A percentile compares a stretch with the other conserved stretches of the same genome.
Evolutionary conservation across 148 eudicot species (phyloP).

Genomic region (Chenopodium album): DNA sequence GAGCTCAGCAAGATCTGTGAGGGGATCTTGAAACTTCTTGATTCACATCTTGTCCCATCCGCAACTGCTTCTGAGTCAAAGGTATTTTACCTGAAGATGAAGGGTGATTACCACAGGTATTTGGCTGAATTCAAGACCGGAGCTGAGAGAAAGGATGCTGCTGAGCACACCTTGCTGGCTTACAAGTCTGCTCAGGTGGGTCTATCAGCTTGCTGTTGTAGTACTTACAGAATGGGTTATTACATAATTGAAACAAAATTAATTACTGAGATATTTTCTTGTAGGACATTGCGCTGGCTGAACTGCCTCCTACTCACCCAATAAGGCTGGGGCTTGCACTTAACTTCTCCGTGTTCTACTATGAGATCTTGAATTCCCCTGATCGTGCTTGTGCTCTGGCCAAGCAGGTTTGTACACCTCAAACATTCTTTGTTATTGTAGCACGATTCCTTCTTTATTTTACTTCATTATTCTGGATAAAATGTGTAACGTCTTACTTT

Average conservation of each 20-base stretch:
- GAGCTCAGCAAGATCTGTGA: conserved; percentile 39
- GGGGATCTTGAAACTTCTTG: conserved; percentile 40
- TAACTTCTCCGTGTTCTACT: conserved; percentile 46
- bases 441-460: background rate
- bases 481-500: background rate
- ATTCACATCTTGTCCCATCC: conserved; percentile 35
- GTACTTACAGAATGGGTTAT: background rate
- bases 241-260: background rate
- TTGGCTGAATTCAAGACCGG: conserved; percentile 40
- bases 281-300: conserved; percentile 45
- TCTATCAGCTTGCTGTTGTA: background rate
- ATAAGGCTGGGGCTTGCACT: conserved; percentile 47
- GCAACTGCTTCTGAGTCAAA: conserved; percentile 36
- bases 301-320: conserved; percentile 44
- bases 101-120: conserved; percentile 40
- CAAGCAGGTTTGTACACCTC: conserved; percentile 37
- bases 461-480: background rate
- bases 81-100: conserved; percentile 47
- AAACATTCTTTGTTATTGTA: background rate
- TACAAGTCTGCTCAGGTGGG: conserved; percentile 43
- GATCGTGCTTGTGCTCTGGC: conserved; percentile 50
- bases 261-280: conserved; percentile 7
- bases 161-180: conserved; percentile 39
- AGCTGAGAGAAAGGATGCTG: conserved; percentile 39
- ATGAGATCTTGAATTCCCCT: conserved; percentile 45